These are phyloP conservation scores for Botrytis aclada DNA, from an alignment of 2,329 filamentous ascomycete genomes.

Conservation along the genomic window DNA sequence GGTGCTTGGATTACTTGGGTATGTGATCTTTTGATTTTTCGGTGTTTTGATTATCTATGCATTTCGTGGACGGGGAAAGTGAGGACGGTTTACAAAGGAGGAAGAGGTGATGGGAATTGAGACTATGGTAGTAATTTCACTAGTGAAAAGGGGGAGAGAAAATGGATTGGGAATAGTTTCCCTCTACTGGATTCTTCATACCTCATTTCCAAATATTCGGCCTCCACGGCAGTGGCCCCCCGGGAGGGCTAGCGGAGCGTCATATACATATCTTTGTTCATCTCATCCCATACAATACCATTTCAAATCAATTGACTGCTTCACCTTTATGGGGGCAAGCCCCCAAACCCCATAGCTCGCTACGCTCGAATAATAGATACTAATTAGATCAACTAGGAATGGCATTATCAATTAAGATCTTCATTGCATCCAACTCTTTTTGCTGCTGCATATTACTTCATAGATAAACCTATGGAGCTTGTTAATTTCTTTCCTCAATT, in stretches of 20 bases:
- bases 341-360: background rate
- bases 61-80: background rate
- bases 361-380: constrained; percentile 17
- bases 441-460: constrained; percentile 65
- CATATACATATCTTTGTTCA: background rate
- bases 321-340: background rate
- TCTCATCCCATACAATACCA: background rate
- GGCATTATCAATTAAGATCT: constrained; percentile 81
- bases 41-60: background rate
- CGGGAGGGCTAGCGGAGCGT: constrained; percentile 11
- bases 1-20: constrained; percentile 97
- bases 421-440: constrained; percentile 91
- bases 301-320: background rate
- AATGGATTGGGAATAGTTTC: background rate
- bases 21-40: constrained; percentile 37
- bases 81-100: background rate
- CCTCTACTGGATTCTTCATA: background rate
- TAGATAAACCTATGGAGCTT: constrained; percentile 54
- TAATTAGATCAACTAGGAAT: constrained; percentile 63
- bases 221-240: constrained; percentile 10
- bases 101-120: background rate
- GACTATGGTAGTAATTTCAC: background rate
- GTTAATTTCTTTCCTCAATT: constrained; percentile 53
- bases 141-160: too few relatives aligned
- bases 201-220: background rate